Base-by-base conservation (phyloP, 2,329 filamentous ascomycete species). In the Exophiala phaeomuriformis region DNA sequence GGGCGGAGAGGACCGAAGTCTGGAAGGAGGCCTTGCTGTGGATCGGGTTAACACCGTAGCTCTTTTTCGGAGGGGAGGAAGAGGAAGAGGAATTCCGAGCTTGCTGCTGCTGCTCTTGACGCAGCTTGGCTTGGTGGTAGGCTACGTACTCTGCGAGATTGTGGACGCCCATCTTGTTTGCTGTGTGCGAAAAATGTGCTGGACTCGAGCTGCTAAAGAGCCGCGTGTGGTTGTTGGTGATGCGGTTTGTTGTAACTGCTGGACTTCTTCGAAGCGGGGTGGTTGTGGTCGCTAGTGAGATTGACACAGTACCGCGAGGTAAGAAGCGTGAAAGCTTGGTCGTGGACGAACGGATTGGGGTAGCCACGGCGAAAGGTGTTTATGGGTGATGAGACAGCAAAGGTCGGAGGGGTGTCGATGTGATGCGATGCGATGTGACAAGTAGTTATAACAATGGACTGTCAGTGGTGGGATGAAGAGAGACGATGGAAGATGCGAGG, bases 21-120 rank as follows among this genome's bases (percentile, higher is more conserved):
- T 80, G 68, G 70, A 81, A 90, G 31, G 83, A 80, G 28, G 72
- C 66, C 67, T 77, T 79, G 61, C 83, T 87, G 58, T 58, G 51
- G 55, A 65, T 57, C 60, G 58, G 51, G 55, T 60, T 62, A 67
- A 63, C 58, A 53, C 60, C 60, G 49, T 56, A 54, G 41, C 54
- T 63, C 49, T 55, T 65, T 43, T 46, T 52, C 32, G 39, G 4
- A 28, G 58, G 42, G 53, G 48, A 12, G 28, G 30, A 27, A 8
- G 47, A 36, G 8, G 42, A 10, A 53, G 46, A 50, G 47, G 48
- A 40, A 47, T 48, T 48, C 47, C 50, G 41, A 32, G 56, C 56
- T 47, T 61, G 52, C 44, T 64, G 46, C 41, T 61, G 54, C 44
- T 61, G 52, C 44, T 64, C 48, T 44, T 61, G 54, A 52, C 58